Evolutionary conservation across 805 yeast species (phyloP).

Genomic region (Metschnikowia similis): DNA sequence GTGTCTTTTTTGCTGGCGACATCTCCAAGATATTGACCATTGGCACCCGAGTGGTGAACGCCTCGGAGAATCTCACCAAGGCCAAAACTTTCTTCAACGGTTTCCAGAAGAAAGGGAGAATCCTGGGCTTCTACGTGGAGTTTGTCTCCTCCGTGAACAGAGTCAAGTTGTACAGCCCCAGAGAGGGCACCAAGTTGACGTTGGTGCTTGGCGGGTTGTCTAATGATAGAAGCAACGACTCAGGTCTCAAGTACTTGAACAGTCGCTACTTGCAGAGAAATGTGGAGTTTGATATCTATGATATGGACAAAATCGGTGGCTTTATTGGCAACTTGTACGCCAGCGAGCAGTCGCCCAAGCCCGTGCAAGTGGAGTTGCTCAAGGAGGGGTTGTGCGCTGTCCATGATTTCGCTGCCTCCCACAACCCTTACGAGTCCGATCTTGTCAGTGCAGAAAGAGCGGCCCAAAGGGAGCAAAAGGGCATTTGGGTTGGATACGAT

Average conservation of each 20-base stretch:
- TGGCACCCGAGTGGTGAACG: constrained; percentile 65
- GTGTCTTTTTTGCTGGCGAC: constrained; percentile 53
- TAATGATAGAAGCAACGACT: constrained; percentile 32
- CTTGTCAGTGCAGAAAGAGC: constrained; percentile 57
- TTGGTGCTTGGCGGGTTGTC: constrained; percentile 74
- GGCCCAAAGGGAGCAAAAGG: constrained; percentile 53
- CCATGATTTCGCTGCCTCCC: constrained; percentile 61
- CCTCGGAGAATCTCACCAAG: constrained; percentile 67
- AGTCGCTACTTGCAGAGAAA: constrained; percentile 65
- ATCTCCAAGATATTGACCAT: constrained; percentile 47
- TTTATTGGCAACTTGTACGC: constrained; percentile 69
- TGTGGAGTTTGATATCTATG: constrained; percentile 64
- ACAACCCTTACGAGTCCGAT: constrained; percentile 51
- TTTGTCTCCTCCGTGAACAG: constrained; percentile 66
- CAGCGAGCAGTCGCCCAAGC: constrained; percentile 42
- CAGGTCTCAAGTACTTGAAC: constrained; percentile 51
- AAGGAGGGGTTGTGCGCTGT: constrained; percentile 59
- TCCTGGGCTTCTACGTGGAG: constrained; percentile 66
- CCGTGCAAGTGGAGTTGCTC: constrained; percentile 56
- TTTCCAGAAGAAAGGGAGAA: constrained; percentile 58
- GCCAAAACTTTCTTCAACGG: constrained; percentile 73
- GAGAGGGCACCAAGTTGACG: constrained; percentile 65
- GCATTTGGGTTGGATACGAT: constrained; percentile 65
- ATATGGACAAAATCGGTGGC: constrained; percentile 73
- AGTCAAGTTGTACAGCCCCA: constrained; percentile 60